Base-by-base conservation (phyloP, 2,329 filamentous ascomycete genomes). In the Cladorrhinum sp. region DNA sequence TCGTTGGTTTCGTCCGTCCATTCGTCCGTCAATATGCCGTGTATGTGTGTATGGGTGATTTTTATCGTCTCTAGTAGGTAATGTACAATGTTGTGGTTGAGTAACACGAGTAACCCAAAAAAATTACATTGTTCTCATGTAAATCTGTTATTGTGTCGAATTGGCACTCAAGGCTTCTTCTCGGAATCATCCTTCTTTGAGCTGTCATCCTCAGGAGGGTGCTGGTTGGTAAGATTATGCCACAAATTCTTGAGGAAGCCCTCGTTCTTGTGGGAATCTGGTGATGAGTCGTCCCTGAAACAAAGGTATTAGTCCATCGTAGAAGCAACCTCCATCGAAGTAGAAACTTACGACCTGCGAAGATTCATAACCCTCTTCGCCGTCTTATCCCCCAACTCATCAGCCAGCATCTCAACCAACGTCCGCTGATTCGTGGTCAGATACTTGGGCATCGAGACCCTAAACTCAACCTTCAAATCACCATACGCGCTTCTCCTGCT, bases 301-400 rank as follows among this genome's bases (percentile, higher is more conserved):
- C 49, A 50, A n/a, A n/a, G n/a, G n/a, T n/a, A n/a, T n/a, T n/a
- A n/a, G n/a, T n/a, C n/a, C n/a, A n/a, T n/a, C n/a, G n/a, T n/a
- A n/a, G n/a, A n/a, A n/a, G n/a, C n/a, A n/a, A n/a, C n/a, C 41
- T 56, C 20, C 22, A 10, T 8, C 8, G 5, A 52, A 25, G 45
- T 18, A 59, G 51, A 82, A 78, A 77, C 86, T 84, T 75, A 74
- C 57, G 72, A 68, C 65, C 73, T 80, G 60, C 81, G 79, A 70
- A 96, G 79, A 71, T 96, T 93, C 92, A 99, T 98, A 59, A 96
- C 85, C 50, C 95, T 84, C 78, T 91, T 95, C 32, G 95, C 95
- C 25, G 85, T 91, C 79, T 93, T 92, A 76, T 99, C 95, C 41
- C 85, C 88, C 86, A 99, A 89, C 78, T 99, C 95, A 69, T 99